Percentiles rank a stretch among this genome's conserved stretches.
These are phyloP conservation scores for Alnus glutinosa DNA, from an alignment of 306 rosid species.

Conservation along the genomic window DNA sequence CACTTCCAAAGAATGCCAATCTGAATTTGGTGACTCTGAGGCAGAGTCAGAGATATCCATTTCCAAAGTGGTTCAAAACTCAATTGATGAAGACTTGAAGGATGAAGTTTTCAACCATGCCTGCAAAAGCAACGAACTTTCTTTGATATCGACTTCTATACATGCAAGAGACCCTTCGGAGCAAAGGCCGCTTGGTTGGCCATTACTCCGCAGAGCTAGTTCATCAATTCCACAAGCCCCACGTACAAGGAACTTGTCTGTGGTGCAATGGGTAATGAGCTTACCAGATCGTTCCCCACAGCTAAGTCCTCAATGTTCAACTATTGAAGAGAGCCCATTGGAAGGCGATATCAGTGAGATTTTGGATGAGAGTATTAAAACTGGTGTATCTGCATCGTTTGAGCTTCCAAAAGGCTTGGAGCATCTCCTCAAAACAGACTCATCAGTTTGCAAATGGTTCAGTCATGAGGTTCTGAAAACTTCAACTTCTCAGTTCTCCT, in stretches of 20 bases:
- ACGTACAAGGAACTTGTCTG: slow-evolving; percentile 57
- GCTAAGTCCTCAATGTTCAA: slow-evolving; percentile 45
- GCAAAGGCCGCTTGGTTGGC: slow-evolving; percentile 72
- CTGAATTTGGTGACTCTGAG: slow-evolving; percentile 52
- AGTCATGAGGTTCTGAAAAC: slow-evolving; percentile 59
- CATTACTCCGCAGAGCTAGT: slow-evolving; percentile 50
- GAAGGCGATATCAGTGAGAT: slow-evolving; percentile 37
- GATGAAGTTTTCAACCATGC: slow-evolving; percentile 26
- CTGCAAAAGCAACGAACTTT: slow-evolving; percentile 20
- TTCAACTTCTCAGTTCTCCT: slow-evolving; percentile 69
- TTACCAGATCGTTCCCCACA: slow-evolving; percentile 78
- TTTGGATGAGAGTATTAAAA: slow-evolving; percentile 38
- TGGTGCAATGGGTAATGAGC: slow-evolving; percentile 89
- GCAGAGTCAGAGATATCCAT: slow-evolving; percentile 38
- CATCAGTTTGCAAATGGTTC: slow-evolving; percentile 64
- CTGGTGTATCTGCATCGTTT: slow-evolving; percentile 32
- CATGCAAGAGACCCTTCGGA: slow-evolving; percentile 38
- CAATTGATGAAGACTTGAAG: slow-evolving; percentile 33
- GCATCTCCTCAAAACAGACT: slow-evolving; percentile 37
- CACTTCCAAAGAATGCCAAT: slow-evolving; percentile 27
- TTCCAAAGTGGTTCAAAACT: slow-evolving; percentile 7
- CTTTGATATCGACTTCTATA: slow-evolving; percentile 40
- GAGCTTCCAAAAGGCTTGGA: slow-evolving; percentile 53
- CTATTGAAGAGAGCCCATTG: slow-evolving; percentile 33
- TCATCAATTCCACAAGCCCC: slow-evolving; percentile 36